These are phyloP conservation scores for Cucurbita pepo DNA, from an alignment of 306 rosid genomes.

Conservation along the genomic window DNA sequence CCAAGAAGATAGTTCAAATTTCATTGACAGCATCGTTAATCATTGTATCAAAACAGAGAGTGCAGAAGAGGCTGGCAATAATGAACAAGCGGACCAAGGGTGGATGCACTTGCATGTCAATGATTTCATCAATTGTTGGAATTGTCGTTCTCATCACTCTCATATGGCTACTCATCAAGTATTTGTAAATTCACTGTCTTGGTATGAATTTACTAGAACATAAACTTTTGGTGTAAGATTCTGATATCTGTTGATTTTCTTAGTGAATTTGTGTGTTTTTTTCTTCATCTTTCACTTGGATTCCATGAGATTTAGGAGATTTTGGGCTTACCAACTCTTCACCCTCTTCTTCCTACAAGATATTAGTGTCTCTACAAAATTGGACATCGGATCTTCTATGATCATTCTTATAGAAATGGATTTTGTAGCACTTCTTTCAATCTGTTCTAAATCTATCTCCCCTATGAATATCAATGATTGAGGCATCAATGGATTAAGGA, in stretches of 20 bases:
- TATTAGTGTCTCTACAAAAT: not conserved
- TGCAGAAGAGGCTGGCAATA: conserved; percentile 80
- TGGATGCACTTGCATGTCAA: conserved; percentile 84
- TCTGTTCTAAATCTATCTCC: not conserved
- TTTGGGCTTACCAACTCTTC: not conserved
- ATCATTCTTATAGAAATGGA: not conserved
- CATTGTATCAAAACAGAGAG: conserved; percentile 47
- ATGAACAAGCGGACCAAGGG: conserved; percentile 78
- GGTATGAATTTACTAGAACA: conserved; percentile 7
- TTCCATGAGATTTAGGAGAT: not conserved
- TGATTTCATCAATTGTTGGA: conserved; percentile 67
- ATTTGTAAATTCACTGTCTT: conserved; percentile 36
- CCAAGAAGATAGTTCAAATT: not conserved
- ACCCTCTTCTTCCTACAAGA: not conserved
- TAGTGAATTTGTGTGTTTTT: not conserved
- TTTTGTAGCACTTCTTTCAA: not conserved
- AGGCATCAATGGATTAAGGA: not conserved
- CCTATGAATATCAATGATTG: not conserved
- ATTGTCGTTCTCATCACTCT: conserved; percentile 54
- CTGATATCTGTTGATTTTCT: not conserved
- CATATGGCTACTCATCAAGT: conserved; percentile 54
- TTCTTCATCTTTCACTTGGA: not conserved
- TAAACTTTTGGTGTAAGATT: conserved; percentile 5
- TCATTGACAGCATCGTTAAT: not conserved
- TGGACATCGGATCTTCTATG: too few species aligned